Evolutionary conservation across 495 filamentous ascomycete species (phyloP).

Genomic region (Ramalina peruviana): DNA sequence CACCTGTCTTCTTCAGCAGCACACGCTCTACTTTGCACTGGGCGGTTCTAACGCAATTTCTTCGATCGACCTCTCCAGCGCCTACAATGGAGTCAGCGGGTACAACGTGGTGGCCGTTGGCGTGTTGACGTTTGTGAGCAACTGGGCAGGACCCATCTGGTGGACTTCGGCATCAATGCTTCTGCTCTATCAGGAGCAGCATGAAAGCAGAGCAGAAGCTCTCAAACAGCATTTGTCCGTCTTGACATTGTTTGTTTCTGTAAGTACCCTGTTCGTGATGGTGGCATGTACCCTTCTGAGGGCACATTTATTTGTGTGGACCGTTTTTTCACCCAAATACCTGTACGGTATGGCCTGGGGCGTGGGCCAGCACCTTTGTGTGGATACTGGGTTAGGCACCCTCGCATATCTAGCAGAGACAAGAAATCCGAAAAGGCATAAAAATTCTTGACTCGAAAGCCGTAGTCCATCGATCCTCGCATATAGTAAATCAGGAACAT

Average conservation of each 20-base stretch:
- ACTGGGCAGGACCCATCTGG: slow-evolving; percentile 87
- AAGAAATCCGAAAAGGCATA: no score
- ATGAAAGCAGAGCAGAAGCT: slow-evolving; percentile 14
- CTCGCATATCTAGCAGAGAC: slow-evolving; percentile 29
- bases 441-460: no score
- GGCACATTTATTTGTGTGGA: slow-evolving; percentile 96
- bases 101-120: slow-evolving; percentile 60
- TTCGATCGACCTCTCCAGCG: slow-evolving; percentile 67
- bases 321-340: slow-evolving; percentile 95
- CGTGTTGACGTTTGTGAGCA: slow-evolving; percentile 66
- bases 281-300: slow-evolving; percentile 70
- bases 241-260: slow-evolving; percentile 51
- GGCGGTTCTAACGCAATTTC: slow-evolving; percentile 89
- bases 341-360: slow-evolving; percentile 83
- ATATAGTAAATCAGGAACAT: no score
- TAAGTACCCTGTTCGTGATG: slow-evolving; percentile 60
- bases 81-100: slow-evolving; percentile 65
- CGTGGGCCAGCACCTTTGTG: slow-evolving; percentile 58
- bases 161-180: slow-evolving; percentile 53
- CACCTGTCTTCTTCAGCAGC: slow-evolving; percentile 54
- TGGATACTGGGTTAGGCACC: slow-evolving; percentile 47
- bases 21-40: slow-evolving; percentile 74
- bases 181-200: slow-evolving; percentile 28
- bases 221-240: slow-evolving; percentile 35
- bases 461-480: no score